Evolutionary conservation across 106 monocot genomes (phyloP).

Genomic region (Dioscorea zingiberensis): DNA sequence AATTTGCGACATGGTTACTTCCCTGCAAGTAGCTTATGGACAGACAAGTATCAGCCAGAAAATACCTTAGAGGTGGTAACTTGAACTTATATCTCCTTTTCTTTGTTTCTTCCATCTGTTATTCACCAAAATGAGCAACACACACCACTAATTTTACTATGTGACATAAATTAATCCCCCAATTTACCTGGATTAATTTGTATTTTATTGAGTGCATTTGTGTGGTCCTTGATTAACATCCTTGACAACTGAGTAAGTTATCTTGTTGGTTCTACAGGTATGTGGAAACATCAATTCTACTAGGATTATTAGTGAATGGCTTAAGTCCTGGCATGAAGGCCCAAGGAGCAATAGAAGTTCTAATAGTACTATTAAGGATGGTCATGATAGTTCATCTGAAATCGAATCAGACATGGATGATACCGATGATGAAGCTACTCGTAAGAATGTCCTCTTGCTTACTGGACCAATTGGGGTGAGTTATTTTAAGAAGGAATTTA

Average conservation of each 20-base stretch:
- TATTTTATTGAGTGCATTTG: background rate
- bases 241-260: background rate
- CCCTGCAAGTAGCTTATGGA: constrained; percentile 63
- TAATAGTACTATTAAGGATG: constrained; percentile 24
- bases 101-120: too few species aligned
- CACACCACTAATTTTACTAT: too few species aligned
- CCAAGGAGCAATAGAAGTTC: constrained; percentile 17
- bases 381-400: constrained; percentile 33
- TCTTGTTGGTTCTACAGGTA: constrained; percentile 39
- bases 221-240: background rate
- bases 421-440: constrained; percentile 27
- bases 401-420: constrained; percentile 65
- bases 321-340: constrained; percentile 69
- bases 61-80: constrained; percentile 58
- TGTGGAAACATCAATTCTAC: constrained; percentile 77
- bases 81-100: background rate
- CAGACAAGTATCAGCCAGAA: constrained; percentile 78
- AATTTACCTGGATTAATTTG: too few species aligned
- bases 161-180: too few species aligned
- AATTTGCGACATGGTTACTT: constrained; percentile 11
- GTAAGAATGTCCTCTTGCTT: constrained; percentile 70
- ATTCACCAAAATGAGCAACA: too few species aligned
- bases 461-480: constrained; percentile 93
- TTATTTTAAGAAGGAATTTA: background rate
- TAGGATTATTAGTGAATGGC: constrained; percentile 65